Evolutionary conservation across 257 asterid species (phyloP), one percentile per base, ranked within the genome.

Genomic region (Fraxinus quadrangulata): DNA sequence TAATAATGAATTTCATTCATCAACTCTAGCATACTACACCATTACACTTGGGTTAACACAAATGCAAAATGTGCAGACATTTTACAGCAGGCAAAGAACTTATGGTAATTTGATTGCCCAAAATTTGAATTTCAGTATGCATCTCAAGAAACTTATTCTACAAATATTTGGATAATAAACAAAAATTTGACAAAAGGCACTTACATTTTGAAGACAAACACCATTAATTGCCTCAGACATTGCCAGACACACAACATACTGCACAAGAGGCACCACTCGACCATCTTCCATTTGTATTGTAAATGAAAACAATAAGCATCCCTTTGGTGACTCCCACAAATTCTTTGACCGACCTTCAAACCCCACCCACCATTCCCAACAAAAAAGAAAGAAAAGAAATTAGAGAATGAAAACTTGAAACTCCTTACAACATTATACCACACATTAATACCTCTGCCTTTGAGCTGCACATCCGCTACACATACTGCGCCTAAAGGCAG

Each of bases 261-360:
- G 99, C 80, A 96, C 87, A 81, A 83, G 86, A 4, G 98, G 98
- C 85, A 96, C 96, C 68, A 93, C 86, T 79, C 94, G 86, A 12
- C 99, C 98, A 81, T 96, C 90, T 83, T 90, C 97, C 97, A 96
- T 96, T 86, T 96, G 96, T 77, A 92, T 21, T 1, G 95, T 89
- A 86, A 90, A 96, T 21, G 99, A 96, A 82, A 92, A 96, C 84
- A 93, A 4, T 82, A 96, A 96, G 91, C 98, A 96, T 68, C 98
- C 99, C 84, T 88, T 93, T 45, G 97, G 97, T 30, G 99, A 96
- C 86, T 93, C 95, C 99, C 98, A 96, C 21, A 86, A 85, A 83
- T 93, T 96, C 79, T 86, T 89, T 4, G 94, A 84, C 80, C 97
- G 92, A 21, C 99, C 99, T 96, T 80, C 77, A 78, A 75, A 65